phyloP scores from a whole-genome alignment of 2,329 filamentous ascomycete genomes.

The Chlorencoelia australis region DNA sequence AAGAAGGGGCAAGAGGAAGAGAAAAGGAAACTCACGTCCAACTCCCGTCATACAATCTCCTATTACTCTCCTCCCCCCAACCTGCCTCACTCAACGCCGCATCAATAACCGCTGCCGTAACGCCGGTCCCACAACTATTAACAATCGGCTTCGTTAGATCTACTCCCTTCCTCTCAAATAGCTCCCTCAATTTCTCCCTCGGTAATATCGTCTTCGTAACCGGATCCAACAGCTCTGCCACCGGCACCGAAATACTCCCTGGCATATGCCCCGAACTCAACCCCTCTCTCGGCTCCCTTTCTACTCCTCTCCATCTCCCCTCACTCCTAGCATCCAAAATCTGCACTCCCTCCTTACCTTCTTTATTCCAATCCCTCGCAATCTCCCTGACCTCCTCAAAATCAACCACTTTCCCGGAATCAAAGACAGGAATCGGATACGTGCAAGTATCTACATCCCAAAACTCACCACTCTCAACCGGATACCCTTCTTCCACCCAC shows the following conservation, averaged over 20 bases:
- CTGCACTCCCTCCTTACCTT: constrained; percentile 74
- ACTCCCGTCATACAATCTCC: constrained; percentile 86
- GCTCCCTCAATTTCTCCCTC: constrained; percentile 56
- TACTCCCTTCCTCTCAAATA: constrained; percentile 74
- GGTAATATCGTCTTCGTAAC: constrained; percentile 72
- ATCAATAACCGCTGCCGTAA: constrained; percentile 86
- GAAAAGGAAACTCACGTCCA: constrained; percentile 68
- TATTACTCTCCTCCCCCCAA: constrained; percentile 54
- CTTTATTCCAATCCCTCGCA: constrained; percentile 66
- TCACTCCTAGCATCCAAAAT: constrained; percentile 77
- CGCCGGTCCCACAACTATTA: constrained; percentile 83
- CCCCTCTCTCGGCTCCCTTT: constrained; percentile 78
- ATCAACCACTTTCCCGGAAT: constrained; percentile 55
- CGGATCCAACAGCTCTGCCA: constrained; percentile 70
- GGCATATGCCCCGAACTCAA: constrained; percentile 89
- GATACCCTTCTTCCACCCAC: constrained; percentile 80
- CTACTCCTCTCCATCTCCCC: constrained; percentile 72
- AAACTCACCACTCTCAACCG: constrained; percentile 70
- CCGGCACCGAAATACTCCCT: constrained; percentile 72
- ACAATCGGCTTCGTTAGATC: constrained; percentile 74
- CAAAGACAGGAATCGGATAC: constrained; percentile 51
- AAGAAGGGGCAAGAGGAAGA: not conserved
- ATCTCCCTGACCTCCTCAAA: constrained; percentile 79
- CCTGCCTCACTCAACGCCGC: constrained; percentile 73
- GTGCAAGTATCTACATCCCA: constrained; percentile 55